phyloP scores from a whole-genome alignment of 768 basidiomycete genomes.

The Kwoniella sp. region DNA sequence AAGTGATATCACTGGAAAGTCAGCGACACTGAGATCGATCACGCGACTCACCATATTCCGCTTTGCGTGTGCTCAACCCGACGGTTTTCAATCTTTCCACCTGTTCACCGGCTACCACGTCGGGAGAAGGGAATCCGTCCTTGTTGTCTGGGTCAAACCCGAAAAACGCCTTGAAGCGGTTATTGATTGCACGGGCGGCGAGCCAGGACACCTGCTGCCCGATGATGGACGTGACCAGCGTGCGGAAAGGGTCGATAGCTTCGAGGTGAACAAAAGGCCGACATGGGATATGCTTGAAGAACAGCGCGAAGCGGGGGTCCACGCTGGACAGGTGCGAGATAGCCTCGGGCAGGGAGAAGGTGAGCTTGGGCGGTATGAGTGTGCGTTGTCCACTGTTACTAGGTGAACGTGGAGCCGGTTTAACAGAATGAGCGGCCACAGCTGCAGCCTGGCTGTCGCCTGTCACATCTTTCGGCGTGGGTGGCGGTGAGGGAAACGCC shows the following conservation, averaged over 20 bases:
- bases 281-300: slow-evolving; percentile 66
- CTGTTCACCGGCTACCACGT: slow-evolving; percentile 63
- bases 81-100: slow-evolving; percentile 62
- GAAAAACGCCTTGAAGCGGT: slow-evolving; percentile 72
- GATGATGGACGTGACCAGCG: slow-evolving; percentile 69
- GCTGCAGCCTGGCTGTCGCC: background rate
- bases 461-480: background rate
- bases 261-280: slow-evolving; percentile 73
- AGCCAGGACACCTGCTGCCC: slow-evolving; percentile 64
- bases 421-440: background rate
- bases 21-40: background rate
- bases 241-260: slow-evolving; percentile 77
- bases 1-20: slow-evolving; percentile 64
- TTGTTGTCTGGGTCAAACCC: slow-evolving; percentile 53
- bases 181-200: slow-evolving; percentile 76
- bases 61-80: slow-evolving; percentile 78
- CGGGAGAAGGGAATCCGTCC: slow-evolving; percentile 63
- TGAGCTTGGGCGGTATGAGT: slow-evolving; percentile 65
- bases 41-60: slow-evolving; percentile 68
- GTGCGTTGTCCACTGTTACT: too few species aligned
- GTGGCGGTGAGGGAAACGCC: too few species aligned
- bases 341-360: slow-evolving; percentile 73
- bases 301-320: slow-evolving; percentile 66
- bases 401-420: too few species aligned
- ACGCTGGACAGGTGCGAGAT: slow-evolving; percentile 64